These are phyloP conservation scores for Thamnidium elegans DNA, from an alignment of 192 early-diverging fungal species.

Conservation along the genomic window DNA sequence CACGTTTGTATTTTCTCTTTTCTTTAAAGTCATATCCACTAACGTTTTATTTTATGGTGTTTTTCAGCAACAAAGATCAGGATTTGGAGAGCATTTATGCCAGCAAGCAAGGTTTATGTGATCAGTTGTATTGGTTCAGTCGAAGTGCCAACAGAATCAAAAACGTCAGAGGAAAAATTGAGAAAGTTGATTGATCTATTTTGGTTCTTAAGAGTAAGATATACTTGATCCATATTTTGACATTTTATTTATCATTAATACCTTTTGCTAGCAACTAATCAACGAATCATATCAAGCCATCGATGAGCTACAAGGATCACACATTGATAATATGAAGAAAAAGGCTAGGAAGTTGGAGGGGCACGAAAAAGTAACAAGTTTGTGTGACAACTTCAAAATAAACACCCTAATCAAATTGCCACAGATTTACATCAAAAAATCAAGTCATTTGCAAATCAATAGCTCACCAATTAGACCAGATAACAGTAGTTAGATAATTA, in stretches of 20 bases:
- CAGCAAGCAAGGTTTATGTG: slow-evolving; percentile 17
- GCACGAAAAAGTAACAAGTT: slow-evolving; percentile 6
- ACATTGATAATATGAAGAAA: slow-evolving; percentile 16
- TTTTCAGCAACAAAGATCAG: slow-evolving; percentile 15
- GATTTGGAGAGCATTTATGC: slow-evolving; percentile 15
- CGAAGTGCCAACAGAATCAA: slow-evolving; percentile 15
- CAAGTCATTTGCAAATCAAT: slow-evolving; percentile 13
- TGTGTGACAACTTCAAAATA: slow-evolving; percentile 14
- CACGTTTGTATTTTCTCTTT: slow-evolving; percentile 21
- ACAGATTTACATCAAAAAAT: slow-evolving; percentile 12
- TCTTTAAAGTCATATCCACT: slow-evolving; percentile 13
- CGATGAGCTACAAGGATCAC: slow-evolving; percentile 15
- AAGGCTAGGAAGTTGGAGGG: slow-evolving; percentile 17
- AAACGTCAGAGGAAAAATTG: slow-evolving; percentile 16
- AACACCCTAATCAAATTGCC: slow-evolving; percentile 16
- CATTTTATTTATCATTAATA: slow-evolving; percentile 20
- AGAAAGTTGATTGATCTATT: slow-evolving; percentile 20
- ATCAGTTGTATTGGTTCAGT: slow-evolving; percentile 14
- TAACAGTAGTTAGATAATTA: slow-evolving; percentile 16
- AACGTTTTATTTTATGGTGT: slow-evolving; percentile 18
- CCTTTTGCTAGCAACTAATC: slow-evolving; percentile 18
- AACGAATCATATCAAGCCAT: slow-evolving; percentile 13
- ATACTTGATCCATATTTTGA: slow-evolving; percentile 17
- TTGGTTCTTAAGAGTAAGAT: slow-evolving; percentile 21
- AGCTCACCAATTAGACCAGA: slow-evolving; percentile 15